phyloP scores from a whole-genome alignment of 2,329 filamentous ascomycete species.

The Bisporella sp. region DNA sequence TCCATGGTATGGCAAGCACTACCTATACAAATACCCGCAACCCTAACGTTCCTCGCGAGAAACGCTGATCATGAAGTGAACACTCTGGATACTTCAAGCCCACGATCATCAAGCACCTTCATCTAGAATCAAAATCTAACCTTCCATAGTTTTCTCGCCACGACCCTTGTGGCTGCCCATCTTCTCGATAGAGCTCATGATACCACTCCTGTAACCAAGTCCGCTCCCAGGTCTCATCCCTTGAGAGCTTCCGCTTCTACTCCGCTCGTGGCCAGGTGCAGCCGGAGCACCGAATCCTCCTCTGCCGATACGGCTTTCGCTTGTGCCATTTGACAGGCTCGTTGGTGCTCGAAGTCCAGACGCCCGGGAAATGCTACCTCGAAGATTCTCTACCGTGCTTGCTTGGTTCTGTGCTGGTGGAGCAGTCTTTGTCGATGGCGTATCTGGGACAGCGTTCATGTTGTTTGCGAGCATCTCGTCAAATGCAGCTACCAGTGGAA shows the following conservation, averaged over 20 bases:
- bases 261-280: constrained; percentile 16
- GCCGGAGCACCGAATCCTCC: constrained; percentile 20
- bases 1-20: too few species aligned
- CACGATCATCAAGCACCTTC: background rate
- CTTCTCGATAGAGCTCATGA: constrained; percentile 81
- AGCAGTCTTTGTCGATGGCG: constrained; percentile 9
- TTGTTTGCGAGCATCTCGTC: constrained; percentile 26
- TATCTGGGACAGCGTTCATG: constrained; percentile 17
- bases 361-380: constrained; percentile 46
- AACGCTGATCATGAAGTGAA: too few species aligned
- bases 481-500: constrained; percentile 52
- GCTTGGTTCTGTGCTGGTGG: constrained; percentile 3
- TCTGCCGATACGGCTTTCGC: constrained; percentile 39
- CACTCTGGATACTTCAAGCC: too few species aligned
- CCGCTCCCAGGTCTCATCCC: constrained; percentile 23
- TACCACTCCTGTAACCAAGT: constrained; percentile 52
- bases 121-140: background rate
- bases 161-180: constrained; percentile 59
- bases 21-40: too few species aligned
- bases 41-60: too few species aligned
- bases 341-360: constrained; percentile 57
- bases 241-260: constrained; percentile 32
- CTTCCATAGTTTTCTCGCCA: constrained; percentile 14
- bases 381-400: constrained; percentile 37
- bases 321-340: constrained; percentile 29